Evolutionary conservation across 1,284 basidiomycete species (phyloP), one percentile per base, ranked within the genome.

Genomic region (Ganoderma meredithae): DNA sequence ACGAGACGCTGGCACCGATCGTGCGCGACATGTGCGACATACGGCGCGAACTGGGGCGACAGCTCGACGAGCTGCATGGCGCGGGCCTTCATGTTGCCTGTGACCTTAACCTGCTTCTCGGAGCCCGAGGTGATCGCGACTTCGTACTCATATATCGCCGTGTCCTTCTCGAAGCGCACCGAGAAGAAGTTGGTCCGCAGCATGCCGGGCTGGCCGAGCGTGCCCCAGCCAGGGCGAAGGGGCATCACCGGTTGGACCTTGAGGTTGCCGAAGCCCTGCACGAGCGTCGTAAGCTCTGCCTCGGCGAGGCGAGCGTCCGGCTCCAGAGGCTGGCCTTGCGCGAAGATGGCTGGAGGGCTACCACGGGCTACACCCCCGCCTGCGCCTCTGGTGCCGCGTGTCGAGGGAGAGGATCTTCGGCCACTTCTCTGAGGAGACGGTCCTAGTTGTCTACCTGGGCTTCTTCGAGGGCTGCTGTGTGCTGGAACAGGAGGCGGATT

Each of bases 121-220:
- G 90, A 90, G 10, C 79, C 83, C 0, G 90, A 90, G 10, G 79
- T 76, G 60, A 93, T 83, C 1, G 84, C 79, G 60, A 93, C 81
- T 13, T 78, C 79, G 73, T 94, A 93, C 70, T 93, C 90, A 73
- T 86, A 90, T 7, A 88, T 79, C 0, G 78, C 74, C 1, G 72
- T 60, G 0, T 81, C 81, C 63, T 85, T 83, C 0, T 86, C 83
- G 31, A 88, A 76, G 33, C 76, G 82, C 39, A 92, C 75, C 0
- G 89, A 71, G 75, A 92, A 92, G 77, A 92, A 91, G 75, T 94
- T 94, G 52, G 90, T 82, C 0, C 92, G 84, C 9, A 93, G 77
- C 0, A 79, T 83, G 61, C 88, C 84, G 0, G 81, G 67, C 3
- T 69, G 82, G 2, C 92, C 92, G 0, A 79, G 73, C 0, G 85